Conservation (phyloP, 306 rosid genomes). For the Benincasa hispida region DNA sequence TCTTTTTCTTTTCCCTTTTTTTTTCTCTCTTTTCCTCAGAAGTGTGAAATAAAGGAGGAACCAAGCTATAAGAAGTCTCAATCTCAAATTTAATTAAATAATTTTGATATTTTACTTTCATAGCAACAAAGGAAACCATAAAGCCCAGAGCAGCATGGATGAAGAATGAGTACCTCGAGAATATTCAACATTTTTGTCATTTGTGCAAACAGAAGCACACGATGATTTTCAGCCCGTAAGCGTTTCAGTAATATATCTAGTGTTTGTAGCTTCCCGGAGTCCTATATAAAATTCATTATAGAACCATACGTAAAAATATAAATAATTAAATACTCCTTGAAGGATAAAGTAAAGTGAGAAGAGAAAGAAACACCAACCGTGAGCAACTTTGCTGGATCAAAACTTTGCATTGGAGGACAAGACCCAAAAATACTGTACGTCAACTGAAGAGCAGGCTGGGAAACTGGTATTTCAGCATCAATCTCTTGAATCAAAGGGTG, state of each 20-base stretch:
- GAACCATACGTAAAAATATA: neutral
- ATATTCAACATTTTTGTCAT: conserved; percentile 99
- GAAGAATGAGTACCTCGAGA: conserved; percentile 60
- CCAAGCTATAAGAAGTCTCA: neutral
- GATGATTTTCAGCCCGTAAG: conserved; percentile 80
- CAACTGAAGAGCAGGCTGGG: conserved; percentile 77
- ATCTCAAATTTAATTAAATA: neutral
- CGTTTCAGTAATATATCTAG: conserved; percentile 95
- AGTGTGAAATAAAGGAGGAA: neutral
- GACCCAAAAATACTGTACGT: conserved; percentile 85
- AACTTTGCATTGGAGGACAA: conserved; percentile 83
- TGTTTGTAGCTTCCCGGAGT: conserved; percentile 99
- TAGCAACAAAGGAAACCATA: neutral
- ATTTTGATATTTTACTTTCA: neutral
- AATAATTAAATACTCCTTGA: conserved; percentile 2
- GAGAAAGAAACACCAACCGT: conserved; percentile 43
- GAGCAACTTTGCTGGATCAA: conserved; percentile 97
- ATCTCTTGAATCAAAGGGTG: conserved; percentile 86
- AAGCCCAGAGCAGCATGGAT: conserved; percentile 10
- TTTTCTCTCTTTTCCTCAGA: neutral
- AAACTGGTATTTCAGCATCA: conserved; percentile 64
- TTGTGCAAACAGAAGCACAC: conserved; percentile 95
- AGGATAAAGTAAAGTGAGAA: neutral
- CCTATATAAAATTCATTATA: conserved; percentile 30
- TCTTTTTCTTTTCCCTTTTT: neutral